Evolutionary conservation across 2,329 filamentous ascomycete species (phyloP).

Genomic region (Blastomyces gilchristii): DNA sequence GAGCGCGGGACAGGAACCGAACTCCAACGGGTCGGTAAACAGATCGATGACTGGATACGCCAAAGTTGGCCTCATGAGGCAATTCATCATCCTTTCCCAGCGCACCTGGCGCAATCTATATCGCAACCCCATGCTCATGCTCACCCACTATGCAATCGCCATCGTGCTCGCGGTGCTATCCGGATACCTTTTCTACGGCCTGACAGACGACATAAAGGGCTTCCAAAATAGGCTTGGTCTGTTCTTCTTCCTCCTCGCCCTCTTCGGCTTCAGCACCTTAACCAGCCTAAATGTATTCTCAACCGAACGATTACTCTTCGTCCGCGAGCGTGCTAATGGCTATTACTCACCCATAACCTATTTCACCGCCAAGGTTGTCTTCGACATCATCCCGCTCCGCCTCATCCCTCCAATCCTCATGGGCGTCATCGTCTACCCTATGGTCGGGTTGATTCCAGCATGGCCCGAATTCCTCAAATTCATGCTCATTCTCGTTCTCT

Average conservation of each 20-base stretch:
- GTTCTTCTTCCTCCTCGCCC: slow-evolving; percentile 91
- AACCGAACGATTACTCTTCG: slow-evolving; percentile 78
- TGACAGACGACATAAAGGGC: slow-evolving; percentile 90
- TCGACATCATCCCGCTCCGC: slow-evolving; percentile 89
- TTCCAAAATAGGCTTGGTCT: slow-evolving; percentile 96
- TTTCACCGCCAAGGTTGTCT: slow-evolving; percentile 92
- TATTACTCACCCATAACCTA: slow-evolving; percentile 94
- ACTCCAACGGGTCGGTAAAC: slow-evolving; percentile 33
- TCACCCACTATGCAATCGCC: slow-evolving; percentile 95
- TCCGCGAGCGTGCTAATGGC: slow-evolving; percentile 87
- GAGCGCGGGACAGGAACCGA: slow-evolving; percentile 45
- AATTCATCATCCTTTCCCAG: slow-evolving; percentile 81
- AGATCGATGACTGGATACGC: slow-evolving; percentile 69
- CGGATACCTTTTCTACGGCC: slow-evolving; percentile 89
- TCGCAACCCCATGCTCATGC: slow-evolving; percentile 94
- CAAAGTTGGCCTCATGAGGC: slow-evolving; percentile 65
- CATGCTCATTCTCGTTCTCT: slow-evolving; percentile 80
- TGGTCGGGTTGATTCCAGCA: slow-evolving; percentile 84
- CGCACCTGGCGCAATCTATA: slow-evolving; percentile 97
- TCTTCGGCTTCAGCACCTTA: slow-evolving; percentile 94
- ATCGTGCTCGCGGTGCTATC: slow-evolving; percentile 90
- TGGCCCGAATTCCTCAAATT: slow-evolving; percentile 82
- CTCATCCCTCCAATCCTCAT: slow-evolving; percentile 91
- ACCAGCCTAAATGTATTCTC: slow-evolving; percentile 92
- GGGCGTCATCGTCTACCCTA: slow-evolving; percentile 92